Conservation (phyloP, 2,329 filamentous ascomycete genomes). For the Hypoxylon sp. region DNA sequence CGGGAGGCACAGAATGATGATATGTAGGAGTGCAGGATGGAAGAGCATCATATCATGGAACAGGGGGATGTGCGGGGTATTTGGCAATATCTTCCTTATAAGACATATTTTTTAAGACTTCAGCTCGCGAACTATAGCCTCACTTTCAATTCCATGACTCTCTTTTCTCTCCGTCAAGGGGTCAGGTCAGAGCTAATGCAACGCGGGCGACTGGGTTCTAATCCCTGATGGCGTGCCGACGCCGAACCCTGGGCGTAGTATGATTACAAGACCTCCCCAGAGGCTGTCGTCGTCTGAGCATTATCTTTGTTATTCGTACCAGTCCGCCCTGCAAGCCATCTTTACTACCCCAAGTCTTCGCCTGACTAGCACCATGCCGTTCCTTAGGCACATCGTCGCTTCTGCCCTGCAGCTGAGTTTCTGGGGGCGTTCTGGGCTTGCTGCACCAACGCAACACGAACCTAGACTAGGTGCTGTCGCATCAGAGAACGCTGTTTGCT, state of each 20-base stretch:
- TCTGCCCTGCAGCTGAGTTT: slow-evolving; percentile 46
- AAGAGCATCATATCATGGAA: neutral
- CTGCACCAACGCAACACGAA: slow-evolving; percentile 32
- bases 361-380: slow-evolving; percentile 44
- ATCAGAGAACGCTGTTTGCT: slow-evolving; percentile 78
- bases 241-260: slow-evolving; percentile 1
- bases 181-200: slow-evolving; percentile 18
- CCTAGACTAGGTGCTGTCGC: slow-evolving; percentile 74
- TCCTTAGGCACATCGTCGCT: slow-evolving; percentile 42
- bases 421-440: slow-evolving; percentile 40
- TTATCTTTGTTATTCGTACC: slow-evolving; percentile 9
- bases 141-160: neutral
- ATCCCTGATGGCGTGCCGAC: slow-evolving; percentile 23
- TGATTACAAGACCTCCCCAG: slow-evolving; percentile 1
- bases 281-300: neutral
- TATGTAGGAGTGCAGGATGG: no score
- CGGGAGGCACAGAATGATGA: neutral
- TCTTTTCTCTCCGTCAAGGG: slow-evolving; percentile 17
- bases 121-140: slow-evolving; percentile 20
- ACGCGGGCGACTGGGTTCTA: slow-evolving; percentile 8
- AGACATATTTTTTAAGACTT: neutral
- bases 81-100: neutral
- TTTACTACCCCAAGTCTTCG: neutral
- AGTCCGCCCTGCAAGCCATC: neutral
- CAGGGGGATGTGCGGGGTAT: slow-evolving; percentile 17